Conservation (phyloP, 78 protist species). For the Speleostelium caveatum region DNA sequence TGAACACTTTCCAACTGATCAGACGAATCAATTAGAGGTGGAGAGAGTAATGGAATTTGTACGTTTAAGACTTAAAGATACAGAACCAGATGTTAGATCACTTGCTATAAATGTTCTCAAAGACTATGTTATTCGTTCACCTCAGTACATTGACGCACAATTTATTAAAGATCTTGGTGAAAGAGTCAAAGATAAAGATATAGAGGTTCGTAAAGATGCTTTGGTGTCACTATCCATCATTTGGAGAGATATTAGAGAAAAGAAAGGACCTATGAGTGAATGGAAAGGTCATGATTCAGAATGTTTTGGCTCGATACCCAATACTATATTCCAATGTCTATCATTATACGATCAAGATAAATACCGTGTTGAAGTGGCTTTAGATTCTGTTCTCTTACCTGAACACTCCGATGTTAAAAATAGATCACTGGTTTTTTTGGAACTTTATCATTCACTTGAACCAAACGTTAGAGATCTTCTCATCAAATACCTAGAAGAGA, state of each 20-base stretch:
- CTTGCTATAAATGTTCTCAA: neutral
- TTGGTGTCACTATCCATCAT: conserved; percentile 12
- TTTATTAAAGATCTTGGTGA: conserved; percentile 21
- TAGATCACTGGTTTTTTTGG: conserved; percentile 24
- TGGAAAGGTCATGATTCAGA: conserved; percentile 9
- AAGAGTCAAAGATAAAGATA: conserved; percentile 41
- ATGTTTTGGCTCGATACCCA: conserved; percentile 46
- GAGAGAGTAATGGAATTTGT: neutral
- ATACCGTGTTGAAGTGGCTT: conserved; percentile 30
- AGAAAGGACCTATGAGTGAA: conserved; percentile 7
- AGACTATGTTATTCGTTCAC: neutral
- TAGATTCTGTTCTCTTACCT: conserved; percentile 34
- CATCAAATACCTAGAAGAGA: conserved; percentile 18
- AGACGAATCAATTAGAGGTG: neutral
- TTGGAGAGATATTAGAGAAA: conserved; percentile 15
- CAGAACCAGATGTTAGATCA: conserved; percentile 20
- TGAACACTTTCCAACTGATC: neutral
- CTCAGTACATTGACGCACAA: neutral
- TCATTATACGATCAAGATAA: conserved; percentile 33
- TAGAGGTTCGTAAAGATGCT: conserved; percentile 41
- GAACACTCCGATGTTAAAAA: neutral
- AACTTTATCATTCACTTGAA: conserved; percentile 29
- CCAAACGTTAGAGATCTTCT: neutral
- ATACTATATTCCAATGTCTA: neutral
- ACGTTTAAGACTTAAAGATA: conserved; percentile 14